These are phyloP conservation scores for Cyberlindnera americana DNA, from an alignment of 805 yeast species.

Conservation along the genomic window DNA sequence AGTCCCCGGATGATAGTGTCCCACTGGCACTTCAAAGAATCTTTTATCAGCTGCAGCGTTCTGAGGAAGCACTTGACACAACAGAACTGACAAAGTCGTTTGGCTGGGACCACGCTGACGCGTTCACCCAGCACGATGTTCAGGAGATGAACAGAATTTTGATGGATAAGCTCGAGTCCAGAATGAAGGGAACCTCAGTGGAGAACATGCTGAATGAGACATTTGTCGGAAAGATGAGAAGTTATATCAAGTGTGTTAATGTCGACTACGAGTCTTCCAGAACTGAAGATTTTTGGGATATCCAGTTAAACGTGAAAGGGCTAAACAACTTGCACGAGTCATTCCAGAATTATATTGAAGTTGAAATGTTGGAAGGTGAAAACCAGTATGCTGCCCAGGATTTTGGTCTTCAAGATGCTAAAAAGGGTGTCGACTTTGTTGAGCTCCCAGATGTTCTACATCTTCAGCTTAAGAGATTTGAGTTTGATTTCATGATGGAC, in stretches of 20 bases:
- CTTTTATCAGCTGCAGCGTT: slow-evolving; percentile 74
- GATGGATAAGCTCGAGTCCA: slow-evolving; percentile 89
- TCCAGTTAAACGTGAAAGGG: slow-evolving; percentile 89
- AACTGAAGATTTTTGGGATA: slow-evolving; percentile 96
- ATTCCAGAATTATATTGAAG: slow-evolving; percentile 81
- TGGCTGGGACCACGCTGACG: slow-evolving; percentile 96
- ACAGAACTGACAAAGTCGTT: slow-evolving; percentile 83
- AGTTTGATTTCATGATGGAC: slow-evolving; percentile 83
- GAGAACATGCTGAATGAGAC: slow-evolving; percentile 73
- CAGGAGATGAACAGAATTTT: slow-evolving; percentile 93
- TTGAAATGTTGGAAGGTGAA: slow-evolving; percentile 89
- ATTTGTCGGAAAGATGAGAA: slow-evolving; percentile 96
- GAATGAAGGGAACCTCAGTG: slow-evolving; percentile 85
- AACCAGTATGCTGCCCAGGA: slow-evolving; percentile 93
- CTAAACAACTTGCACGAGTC: slow-evolving; percentile 68
- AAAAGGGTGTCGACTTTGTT: slow-evolving; percentile 91
- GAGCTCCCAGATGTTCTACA: slow-evolving; percentile 91
- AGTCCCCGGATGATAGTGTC: slow-evolving; percentile 51
- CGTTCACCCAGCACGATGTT: slow-evolving; percentile 96
- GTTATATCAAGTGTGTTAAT: slow-evolving; percentile 86
- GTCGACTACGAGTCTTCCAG: slow-evolving; percentile 92
- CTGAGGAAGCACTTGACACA: slow-evolving; percentile 77
- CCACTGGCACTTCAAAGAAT: slow-evolving; percentile 84
- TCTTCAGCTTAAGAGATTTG: slow-evolving; percentile 89
- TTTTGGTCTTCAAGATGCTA: slow-evolving; percentile 90